Conservation (phyloP, 1,284 basidiomycete species). For the Sanghuangporus weigelae region DNA sequence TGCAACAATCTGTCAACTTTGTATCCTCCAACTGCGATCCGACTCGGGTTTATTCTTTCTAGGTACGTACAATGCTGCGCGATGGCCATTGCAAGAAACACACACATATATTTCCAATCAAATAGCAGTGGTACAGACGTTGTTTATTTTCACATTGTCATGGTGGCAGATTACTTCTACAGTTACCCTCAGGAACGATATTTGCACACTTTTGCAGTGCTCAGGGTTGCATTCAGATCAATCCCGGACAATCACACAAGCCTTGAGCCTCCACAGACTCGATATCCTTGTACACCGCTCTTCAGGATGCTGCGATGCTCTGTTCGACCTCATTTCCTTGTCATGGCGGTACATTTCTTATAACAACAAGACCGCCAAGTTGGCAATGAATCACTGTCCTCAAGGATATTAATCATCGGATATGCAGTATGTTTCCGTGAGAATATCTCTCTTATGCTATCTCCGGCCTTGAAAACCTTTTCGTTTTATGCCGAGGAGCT, state of each 20-base stretch:
- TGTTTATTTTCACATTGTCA: not conserved
- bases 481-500: not conserved
- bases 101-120: too few relatives aligned
- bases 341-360: not conserved
- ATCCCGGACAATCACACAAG: too few relatives aligned
- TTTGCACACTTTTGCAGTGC: not conserved
- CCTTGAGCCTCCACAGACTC: too few relatives aligned
- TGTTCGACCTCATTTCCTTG: not conserved
- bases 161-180: not conserved
- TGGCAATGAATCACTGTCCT: not conserved
- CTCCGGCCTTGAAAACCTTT: not conserved
- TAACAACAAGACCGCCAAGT: not conserved
- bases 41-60: not conserved
- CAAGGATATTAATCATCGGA: not conserved
- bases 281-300: too few relatives aligned
- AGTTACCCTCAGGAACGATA: not conserved
- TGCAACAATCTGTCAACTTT: not conserved
- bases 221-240: too few relatives aligned
- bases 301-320: too few relatives aligned
- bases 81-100: too few relatives aligned
- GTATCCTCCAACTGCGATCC: not conserved
- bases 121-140: not conserved
- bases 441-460: not conserved
- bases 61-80: too few relatives aligned
- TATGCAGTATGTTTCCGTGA: not conserved